Conservation (phyloP, 2,329 filamentous ascomycete genomes). For the Lachnellula hyalina region DNA sequence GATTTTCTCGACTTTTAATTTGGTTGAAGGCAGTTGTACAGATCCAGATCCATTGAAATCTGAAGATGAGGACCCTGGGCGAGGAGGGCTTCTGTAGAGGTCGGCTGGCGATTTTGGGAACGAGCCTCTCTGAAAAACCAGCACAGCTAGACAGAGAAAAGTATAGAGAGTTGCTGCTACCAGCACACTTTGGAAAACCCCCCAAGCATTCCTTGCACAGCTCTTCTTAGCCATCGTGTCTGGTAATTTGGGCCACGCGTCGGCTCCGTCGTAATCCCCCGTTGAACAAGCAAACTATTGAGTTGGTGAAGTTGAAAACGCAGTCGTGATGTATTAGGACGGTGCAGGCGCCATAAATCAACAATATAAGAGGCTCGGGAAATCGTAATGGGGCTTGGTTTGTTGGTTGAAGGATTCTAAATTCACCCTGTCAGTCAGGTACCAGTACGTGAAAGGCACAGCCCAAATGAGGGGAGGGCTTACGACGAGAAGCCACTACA, state of each 20-base stretch:
- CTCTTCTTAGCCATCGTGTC: constrained; percentile 28
- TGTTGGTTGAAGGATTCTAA: constrained; percentile 15
- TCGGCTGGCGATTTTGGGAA: constrained; percentile 26
- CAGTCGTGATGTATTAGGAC: constrained; percentile 5
- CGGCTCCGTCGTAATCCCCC: not conserved
- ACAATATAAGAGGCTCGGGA: constrained; percentile 2
- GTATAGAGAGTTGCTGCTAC: constrained; percentile 26
- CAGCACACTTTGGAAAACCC: constrained; percentile 27
- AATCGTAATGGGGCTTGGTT: not conserved
- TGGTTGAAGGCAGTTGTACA: constrained; percentile 14
- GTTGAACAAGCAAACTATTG: not conserved
- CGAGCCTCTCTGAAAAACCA: constrained; percentile 24
- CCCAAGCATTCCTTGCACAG: constrained; percentile 20
- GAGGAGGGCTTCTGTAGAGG: constrained; percentile 20
- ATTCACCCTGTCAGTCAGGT: not conserved
- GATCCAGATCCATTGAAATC: constrained; percentile 9
- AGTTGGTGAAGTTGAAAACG: not conserved
- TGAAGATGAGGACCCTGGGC: constrained; percentile 14
- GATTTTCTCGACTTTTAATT: constrained; percentile 37
- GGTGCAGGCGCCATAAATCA: constrained; percentile 16
- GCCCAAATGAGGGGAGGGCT: not conserved
- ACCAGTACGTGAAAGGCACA: constrained; percentile 4
- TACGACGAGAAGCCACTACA: not conserved
- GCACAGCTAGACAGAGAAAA: constrained; percentile 24
- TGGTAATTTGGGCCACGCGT: constrained; percentile 1